A percentile compares a stretch with the other conserved stretches of the same genome.
Evolutionary conservation across 1,139 yeast genomes (phyloP).

Genomic region (Lodderomyces parapsilosis): DNA sequence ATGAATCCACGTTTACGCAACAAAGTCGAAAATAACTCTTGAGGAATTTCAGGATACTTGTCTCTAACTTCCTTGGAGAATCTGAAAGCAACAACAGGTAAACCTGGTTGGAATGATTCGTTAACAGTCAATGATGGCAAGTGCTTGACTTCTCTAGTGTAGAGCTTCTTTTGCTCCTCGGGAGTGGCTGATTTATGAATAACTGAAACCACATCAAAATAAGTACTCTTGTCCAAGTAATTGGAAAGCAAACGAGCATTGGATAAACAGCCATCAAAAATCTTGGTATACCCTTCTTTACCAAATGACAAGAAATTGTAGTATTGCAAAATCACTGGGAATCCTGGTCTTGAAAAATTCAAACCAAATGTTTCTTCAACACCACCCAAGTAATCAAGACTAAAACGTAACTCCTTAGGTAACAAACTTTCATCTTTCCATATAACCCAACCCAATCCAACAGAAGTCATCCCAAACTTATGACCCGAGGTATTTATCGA

Average conservation of each 20-base stretch:
- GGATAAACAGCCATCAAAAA: constrained; percentile 61
- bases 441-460: constrained; percentile 90
- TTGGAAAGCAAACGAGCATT: constrained; percentile 71
- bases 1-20: constrained; percentile 84
- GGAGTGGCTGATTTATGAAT: constrained; percentile 56
- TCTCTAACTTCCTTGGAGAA: constrained; percentile 57
- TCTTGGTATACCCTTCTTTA: constrained; percentile 60
- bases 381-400: constrained; percentile 84
- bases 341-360: constrained; percentile 91
- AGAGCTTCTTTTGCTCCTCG: constrained; percentile 18
- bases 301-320: constrained; percentile 75
- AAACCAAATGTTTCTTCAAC: constrained; percentile 82
- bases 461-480: constrained; percentile 86
- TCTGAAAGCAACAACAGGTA: constrained; percentile 88
- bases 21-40: constrained; percentile 67
- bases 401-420: constrained; percentile 72
- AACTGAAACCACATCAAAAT: constrained; percentile 73
- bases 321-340: constrained; percentile 86
- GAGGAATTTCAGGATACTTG: constrained; percentile 82
- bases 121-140: constrained; percentile 20
- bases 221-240: constrained; percentile 62
- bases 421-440: constrained; percentile 68
- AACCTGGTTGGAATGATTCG: constrained; percentile 62
- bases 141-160: constrained; percentile 18
- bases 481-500: constrained; percentile 94